Percentiles rank a stretch among this genome's conserved stretches.
Evolutionary conservation across 2,329 filamentous ascomycete genomes (phyloP).

Genomic region (Thermothelomyces thermophilus): DNA sequence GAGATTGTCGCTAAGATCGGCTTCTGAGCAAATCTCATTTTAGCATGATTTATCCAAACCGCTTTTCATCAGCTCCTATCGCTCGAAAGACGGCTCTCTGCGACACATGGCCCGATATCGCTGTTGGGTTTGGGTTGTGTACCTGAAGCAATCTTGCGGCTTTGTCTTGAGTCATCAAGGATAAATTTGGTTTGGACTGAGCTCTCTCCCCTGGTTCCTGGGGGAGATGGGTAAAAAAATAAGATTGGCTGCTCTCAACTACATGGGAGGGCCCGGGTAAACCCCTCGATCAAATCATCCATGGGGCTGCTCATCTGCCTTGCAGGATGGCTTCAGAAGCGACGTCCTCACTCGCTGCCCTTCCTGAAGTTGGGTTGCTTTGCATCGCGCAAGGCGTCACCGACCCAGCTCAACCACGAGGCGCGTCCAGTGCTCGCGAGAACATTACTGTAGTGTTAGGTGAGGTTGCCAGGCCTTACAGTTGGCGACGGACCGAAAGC

Average conservation of each 20-base stretch:
- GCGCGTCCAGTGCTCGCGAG: too few relatives aligned
- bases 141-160: too few relatives aligned
- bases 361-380: slow-evolving; percentile 17
- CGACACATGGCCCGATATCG: slow-evolving; percentile 7
- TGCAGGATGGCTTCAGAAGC: slow-evolving; percentile 1
- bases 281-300: too few relatives aligned
- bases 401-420: slow-evolving; percentile 2
- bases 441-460: too few relatives aligned
- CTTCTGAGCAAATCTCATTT: background rate
- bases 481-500: slow-evolving; percentile 5
- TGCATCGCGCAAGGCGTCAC: slow-evolving; percentile 16
- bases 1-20: background rate
- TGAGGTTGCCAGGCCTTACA: slow-evolving; percentile 1
- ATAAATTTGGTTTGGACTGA: too few relatives aligned
- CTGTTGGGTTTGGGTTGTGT: too few relatives aligned
- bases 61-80: background rate
- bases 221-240: too few relatives aligned
- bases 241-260: too few relatives aligned
- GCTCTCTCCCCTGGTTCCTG: too few relatives aligned
- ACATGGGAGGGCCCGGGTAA: too few relatives aligned
- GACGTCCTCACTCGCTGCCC: background rate
- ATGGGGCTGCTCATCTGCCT: slow-evolving; percentile 8
- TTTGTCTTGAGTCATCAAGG: too few relatives aligned
- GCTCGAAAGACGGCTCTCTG: background rate
- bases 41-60: background rate